Evolutionary conservation across 1,139 yeast species (phyloP).

Genomic region (Candida glucosophila): DNA sequence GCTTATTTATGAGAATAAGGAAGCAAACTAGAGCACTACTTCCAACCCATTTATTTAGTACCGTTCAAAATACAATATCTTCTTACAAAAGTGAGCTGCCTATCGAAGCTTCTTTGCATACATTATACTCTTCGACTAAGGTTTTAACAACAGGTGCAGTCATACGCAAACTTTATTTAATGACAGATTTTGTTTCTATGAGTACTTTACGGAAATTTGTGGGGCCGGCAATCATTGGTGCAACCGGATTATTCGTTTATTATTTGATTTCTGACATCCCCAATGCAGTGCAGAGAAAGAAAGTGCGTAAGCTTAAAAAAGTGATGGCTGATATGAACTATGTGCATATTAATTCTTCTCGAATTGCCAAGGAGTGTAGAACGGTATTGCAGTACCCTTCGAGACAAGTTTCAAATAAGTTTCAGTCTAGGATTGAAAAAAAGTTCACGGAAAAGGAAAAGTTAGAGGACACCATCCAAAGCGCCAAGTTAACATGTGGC

Average conservation of each 20-base stretch:
- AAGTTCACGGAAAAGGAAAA: constrained; percentile 53
- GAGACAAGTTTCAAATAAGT: constrained; percentile 70
- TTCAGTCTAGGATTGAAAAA: constrained; percentile 63
- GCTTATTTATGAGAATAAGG: constrained; percentile 18
- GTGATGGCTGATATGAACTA: constrained; percentile 66
- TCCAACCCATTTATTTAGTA: constrained; percentile 26
- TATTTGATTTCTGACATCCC: constrained; percentile 78
- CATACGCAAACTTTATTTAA: constrained; percentile 21
- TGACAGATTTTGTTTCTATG: constrained; percentile 21
- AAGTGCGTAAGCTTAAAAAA: constrained; percentile 59
- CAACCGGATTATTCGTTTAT: constrained; percentile 50
- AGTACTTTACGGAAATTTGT: constrained; percentile 25
- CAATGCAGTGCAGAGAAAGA: constrained; percentile 76
- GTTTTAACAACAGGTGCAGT: constrained; percentile 36
- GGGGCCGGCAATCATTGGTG: constrained; percentile 42
- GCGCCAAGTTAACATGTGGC: constrained; percentile 49
- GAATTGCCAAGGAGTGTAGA: constrained; percentile 77
- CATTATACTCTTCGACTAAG: constrained; percentile 38
- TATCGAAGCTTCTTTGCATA: constrained; percentile 32
- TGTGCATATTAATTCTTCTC: constrained; percentile 64
- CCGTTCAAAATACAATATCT: constrained; percentile 23
- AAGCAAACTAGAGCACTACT: constrained; percentile 24
- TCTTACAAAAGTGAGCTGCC: constrained; percentile 29
- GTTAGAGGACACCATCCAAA: constrained; percentile 43
- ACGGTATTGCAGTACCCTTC: constrained; percentile 76